These are phyloP conservation scores for Calonectria henricotiae DNA, from an alignment of 2,329 filamentous ascomycete species.

Conservation along the genomic window DNA sequence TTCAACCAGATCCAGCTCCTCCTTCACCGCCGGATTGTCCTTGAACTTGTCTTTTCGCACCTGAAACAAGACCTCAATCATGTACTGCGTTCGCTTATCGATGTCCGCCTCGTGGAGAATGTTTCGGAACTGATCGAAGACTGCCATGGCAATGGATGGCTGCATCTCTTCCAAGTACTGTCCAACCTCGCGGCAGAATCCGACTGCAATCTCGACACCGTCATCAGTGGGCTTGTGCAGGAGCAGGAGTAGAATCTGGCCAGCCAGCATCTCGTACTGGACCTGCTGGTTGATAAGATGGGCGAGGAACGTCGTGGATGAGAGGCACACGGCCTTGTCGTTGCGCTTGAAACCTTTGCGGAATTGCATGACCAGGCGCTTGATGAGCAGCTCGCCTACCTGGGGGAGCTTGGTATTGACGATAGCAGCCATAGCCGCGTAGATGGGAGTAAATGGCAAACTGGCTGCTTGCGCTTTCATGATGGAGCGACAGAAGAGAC, in stretches of 20 bases:
- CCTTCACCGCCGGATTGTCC: conserved; percentile 90
- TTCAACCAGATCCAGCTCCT: conserved; percentile 95
- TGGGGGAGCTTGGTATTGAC: conserved; percentile 98
- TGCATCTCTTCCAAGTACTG: conserved; percentile 98
- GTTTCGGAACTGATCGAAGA: conserved; percentile 96
- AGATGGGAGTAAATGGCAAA: conserved; percentile 96
- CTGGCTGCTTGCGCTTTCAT: conserved; percentile 99
- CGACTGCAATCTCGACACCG: conserved; percentile 97
- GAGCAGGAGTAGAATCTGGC: conserved; percentile 92
- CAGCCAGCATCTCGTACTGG: conserved; percentile 92
- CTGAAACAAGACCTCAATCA: conserved; percentile 98
- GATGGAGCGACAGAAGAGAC: conserved; percentile 94
- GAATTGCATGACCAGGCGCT: conserved; percentile 91
- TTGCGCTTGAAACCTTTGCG: conserved; percentile 96
- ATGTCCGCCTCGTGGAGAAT: conserved; percentile 98
- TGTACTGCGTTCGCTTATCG: conserved; percentile 98
- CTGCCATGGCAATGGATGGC: conserved; percentile 85
- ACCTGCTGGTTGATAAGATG: conserved; percentile 98
- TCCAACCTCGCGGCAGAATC: conserved; percentile 92
- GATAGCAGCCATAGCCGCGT: conserved; percentile 95
- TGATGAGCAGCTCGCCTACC: conserved; percentile 91
- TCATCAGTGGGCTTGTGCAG: conserved; percentile 97
- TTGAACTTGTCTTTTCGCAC: conserved; percentile 97
- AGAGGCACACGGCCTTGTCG: conserved; percentile 95
- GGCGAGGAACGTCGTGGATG: conserved; percentile 93